phyloP scores from a whole-genome alignment of 352 stramenopile genomes.

The Globisporangium emineosum region DNA sequence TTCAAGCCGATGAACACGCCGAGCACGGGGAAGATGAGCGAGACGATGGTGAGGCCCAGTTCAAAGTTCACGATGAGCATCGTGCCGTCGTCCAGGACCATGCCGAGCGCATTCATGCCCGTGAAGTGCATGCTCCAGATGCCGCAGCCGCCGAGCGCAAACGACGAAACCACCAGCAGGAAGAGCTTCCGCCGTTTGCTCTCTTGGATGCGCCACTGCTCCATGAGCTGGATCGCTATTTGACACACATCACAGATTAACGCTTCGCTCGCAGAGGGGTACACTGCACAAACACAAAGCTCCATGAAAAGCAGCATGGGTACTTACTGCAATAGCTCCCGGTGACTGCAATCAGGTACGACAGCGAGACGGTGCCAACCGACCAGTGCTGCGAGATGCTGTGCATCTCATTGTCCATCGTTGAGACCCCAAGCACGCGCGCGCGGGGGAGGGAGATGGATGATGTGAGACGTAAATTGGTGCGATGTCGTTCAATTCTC shows the following conservation, averaged over 20 bases:
- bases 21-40: slow-evolving; percentile 46
- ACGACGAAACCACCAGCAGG: slow-evolving; percentile 35
- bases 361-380: slow-evolving; percentile 37
- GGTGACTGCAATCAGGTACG: slow-evolving; percentile 54
- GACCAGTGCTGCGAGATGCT: slow-evolving; percentile 41
- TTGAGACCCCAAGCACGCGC: background rate
- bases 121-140: slow-evolving; percentile 81
- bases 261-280: too few species aligned
- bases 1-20: slow-evolving; percentile 55
- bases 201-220: slow-evolving; percentile 57
- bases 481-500: background rate
- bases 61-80: slow-evolving; percentile 51
- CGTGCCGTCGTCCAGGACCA: slow-evolving; percentile 32
- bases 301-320: background rate
- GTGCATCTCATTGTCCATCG: slow-evolving; percentile 3
- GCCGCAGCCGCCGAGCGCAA: slow-evolving; percentile 52
- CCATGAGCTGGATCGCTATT: slow-evolving; percentile 70
- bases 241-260: background rate
- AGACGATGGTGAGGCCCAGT: slow-evolving; percentile 47
- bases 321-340: slow-evolving; percentile 64
- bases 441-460: background rate
- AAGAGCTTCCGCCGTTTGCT: slow-evolving; percentile 29
- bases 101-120: slow-evolving; percentile 52
- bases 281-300: background rate
- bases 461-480: background rate